These are phyloP conservation scores for Calonectria hongkongensis DNA, from an alignment of 2,329 filamentous ascomycete species.

Conservation along the genomic window DNA sequence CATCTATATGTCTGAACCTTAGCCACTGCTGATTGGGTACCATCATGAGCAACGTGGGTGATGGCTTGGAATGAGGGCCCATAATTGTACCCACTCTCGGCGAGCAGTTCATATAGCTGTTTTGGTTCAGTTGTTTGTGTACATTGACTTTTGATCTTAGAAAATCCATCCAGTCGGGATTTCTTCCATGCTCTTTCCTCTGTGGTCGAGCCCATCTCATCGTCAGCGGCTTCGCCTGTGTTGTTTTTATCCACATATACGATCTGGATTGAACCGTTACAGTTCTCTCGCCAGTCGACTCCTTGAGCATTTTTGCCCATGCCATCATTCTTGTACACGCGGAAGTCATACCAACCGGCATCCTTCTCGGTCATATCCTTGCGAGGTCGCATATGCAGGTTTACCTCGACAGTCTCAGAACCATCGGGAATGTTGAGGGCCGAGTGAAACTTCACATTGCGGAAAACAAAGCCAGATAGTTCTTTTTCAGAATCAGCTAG, in stretches of 20 bases:
- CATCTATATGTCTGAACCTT: not conserved
- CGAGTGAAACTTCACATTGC: not conserved
- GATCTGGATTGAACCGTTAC: constrained; percentile 3
- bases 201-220: not conserved
- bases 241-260: not conserved
- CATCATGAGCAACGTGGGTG: not conserved
- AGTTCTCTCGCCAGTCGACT: constrained; percentile 54
- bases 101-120: not conserved
- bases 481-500: not conserved
- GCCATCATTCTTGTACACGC: constrained; percentile 57
- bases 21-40: not conserved
- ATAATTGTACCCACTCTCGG: not conserved
- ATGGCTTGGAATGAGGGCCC: constrained; percentile 13
- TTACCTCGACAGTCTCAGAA: constrained; percentile 6
- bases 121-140: constrained; percentile 3
- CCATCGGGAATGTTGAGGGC: not conserved
- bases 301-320: constrained; percentile 35
- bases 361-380: constrained; percentile 1
- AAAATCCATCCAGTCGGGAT: not conserved
- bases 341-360: constrained; percentile 15
- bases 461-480: not conserved
- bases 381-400: constrained; percentile 7
- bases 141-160: not conserved
- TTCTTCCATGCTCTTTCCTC: constrained; percentile 3
- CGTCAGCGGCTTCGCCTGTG: not conserved